Percentiles rank a stretch among this genome's conserved stretches.
Conservation (phyloP, 345 rosid species). For the Orychophragmus violaceus region DNA sequence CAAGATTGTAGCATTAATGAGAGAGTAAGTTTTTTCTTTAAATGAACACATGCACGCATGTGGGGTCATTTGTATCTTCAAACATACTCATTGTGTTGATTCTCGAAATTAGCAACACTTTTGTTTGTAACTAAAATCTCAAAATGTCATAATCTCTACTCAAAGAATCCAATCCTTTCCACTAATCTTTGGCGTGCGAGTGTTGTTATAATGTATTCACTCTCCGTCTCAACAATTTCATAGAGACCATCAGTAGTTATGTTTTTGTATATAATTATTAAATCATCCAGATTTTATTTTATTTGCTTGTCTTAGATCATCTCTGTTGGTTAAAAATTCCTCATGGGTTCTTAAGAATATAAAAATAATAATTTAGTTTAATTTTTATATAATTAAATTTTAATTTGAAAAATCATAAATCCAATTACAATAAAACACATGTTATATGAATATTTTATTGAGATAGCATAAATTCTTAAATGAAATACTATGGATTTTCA, state of each 20-base stretch:
- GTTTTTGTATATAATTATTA: background rate
- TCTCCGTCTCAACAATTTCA: background rate
- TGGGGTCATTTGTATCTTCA: conserved; percentile 52
- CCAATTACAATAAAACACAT: too few relatives aligned
- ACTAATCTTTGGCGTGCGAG: conserved; percentile 12
- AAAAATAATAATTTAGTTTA: too few relatives aligned
- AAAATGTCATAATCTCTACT: conserved; percentile 19
- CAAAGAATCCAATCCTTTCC: conserved; percentile 33
- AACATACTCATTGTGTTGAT: conserved; percentile 57
- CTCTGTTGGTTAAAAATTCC: too few relatives aligned
- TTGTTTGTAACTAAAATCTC: background rate
- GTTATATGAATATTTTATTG: too few relatives aligned
- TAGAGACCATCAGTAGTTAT: background rate
- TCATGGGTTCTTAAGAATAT: too few relatives aligned
- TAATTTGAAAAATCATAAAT: too few relatives aligned
- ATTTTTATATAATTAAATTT: too few relatives aligned
- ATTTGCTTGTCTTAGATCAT: too few relatives aligned
- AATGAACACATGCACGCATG: conserved; percentile 40
- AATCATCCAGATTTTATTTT: background rate
- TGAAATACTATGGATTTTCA: too few relatives aligned
- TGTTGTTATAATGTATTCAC: background rate
- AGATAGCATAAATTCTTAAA: too few relatives aligned
- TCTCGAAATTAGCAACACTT: conserved; percentile 27
- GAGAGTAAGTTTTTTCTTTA: background rate
- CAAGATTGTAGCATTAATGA: conserved; percentile 29